Base-by-base conservation (phyloP, 768 basidiomycete species). In the Russula earlei region DNA sequence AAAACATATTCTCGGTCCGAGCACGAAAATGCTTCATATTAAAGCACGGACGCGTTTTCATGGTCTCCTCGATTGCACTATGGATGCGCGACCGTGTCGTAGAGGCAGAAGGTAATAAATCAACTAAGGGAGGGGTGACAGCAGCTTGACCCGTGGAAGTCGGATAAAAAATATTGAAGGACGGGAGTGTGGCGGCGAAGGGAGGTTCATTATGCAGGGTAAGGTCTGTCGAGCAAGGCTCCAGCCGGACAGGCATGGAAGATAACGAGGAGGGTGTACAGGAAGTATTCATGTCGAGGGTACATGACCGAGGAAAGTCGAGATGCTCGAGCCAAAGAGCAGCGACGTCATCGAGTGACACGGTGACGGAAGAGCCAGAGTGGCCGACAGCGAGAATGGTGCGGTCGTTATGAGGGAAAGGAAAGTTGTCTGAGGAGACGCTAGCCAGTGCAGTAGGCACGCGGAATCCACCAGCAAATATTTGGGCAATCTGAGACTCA, bases 261-360 rank as follows among this genome's bases (percentile, higher is more conserved):
- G 11, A 61, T 31, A 27, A 66, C 11, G 40, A 43, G 46, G 52
- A 43, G 33, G 60, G 19, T 11, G 56, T 34, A 17, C 41, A 49
- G 11, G 54, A 49, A 4, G 64, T 25, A 20, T 22, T 42, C 7
- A 20, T 65, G 61, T 50, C 60, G 52, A 40, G 64, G 58, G 12
- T 65, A 49, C 51, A 66, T 51, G 64, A 68, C 47, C 58, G 62
- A 27, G 72, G 66, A 41, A 65, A 52, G 8, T 69, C 62, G 14
- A 79, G 75, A 34, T 81, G 74, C 62, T 82, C 77, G 31, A 85
- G 74, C 82, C 83, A 87, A 40, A 84, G 74, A 47, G 75, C 68
- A 9, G 76, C 70, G 40, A 85, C 72, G 62, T 84, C 83, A 46
- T 83, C 75, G 12, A 82, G 64, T 0, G 77, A 75, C 51, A 82